Evolutionary conservation across 257 asterid genomes (phyloP), one percentile per base, ranked within the genome.

Genomic region (Solanum bukasovii): DNA sequence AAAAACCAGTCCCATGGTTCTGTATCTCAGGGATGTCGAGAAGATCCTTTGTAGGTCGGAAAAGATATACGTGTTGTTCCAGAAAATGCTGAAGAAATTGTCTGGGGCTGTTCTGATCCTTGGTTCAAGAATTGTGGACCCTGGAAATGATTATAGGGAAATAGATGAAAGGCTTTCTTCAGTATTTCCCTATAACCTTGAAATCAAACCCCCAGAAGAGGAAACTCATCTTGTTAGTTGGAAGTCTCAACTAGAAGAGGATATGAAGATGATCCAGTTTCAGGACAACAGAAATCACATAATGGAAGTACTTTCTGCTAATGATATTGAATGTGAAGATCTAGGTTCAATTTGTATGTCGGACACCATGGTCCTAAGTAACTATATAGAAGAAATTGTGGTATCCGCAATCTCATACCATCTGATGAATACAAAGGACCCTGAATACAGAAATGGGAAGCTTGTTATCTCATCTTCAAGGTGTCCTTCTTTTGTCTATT

Each of bases 361-460:
- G 7, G 98, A 96, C 85, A 93, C 98, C 4, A 91, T 93, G 74
- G 93, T 89, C 44, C 94, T 96, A n/a, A 91, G 99, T 89, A 91
- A 92, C 90, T 94, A 96, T 49, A 93, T 94, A 71, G 98, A 96
- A 91, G 99, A 96, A 89, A 93, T 94, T 89, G 98, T 94, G 79
- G 98, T 94, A 67, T 95, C 98, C 52, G 99, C 99, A 71, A 91
- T 96, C 84, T 94, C 98, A 1, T 91, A 94, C 88, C 99, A 96
- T 91, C 91, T 95, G 91, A 96, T 91, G 98, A 92, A 91, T 40
- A 92, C 93, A 37, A 92, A 90, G 61, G 95, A 93, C 83, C 96
- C 96, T 12, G 94, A 91, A 35, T 96, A 96, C 91, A 92, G 96
- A 92, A 94, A 93, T 85, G 99, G 98, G 88, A 96, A 94, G 88